phyloP scores from a whole-genome alignment of 345 rosid genomes.

The Aethionema arabicum region DNA sequence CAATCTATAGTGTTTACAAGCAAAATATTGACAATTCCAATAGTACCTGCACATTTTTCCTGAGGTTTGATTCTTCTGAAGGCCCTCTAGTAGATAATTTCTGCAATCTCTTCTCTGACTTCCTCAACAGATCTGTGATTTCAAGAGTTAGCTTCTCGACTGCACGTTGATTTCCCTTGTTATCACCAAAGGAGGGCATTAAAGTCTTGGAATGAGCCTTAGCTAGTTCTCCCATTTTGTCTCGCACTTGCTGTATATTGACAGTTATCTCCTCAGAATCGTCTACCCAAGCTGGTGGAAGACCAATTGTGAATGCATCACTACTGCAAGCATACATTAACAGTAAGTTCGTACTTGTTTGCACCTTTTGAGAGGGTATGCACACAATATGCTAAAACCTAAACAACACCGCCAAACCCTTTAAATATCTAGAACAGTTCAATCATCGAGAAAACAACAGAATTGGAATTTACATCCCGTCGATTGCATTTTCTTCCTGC shows the following conservation, averaged over 20 bases:
- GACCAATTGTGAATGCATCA: constrained; percentile 67
- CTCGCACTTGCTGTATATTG: constrained; percentile 62
- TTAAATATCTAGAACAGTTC: not conserved
- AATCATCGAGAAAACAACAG: not conserved
- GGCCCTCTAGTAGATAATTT: constrained; percentile 59
- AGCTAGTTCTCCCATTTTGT: constrained; percentile 67
- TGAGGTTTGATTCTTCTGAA: constrained; percentile 76
- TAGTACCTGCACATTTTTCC: constrained; percentile 89
- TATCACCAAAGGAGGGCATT: constrained; percentile 92
- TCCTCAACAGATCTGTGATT: constrained; percentile 64
- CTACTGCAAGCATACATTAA: constrained; percentile 45
- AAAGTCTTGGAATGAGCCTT: constrained; percentile 85
- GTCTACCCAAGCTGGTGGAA: constrained; percentile 92
- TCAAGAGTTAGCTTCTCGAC: constrained; percentile 77
- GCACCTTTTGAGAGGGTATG: not conserved
- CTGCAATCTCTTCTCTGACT: constrained; percentile 67
- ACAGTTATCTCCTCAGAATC: constrained; percentile 75
- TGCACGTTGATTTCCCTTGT: constrained; percentile 65
- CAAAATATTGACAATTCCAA: not conserved
- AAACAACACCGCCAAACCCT: not conserved
- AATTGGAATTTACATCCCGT: not conserved
- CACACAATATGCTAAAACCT: constrained; percentile 1
- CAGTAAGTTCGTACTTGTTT: not conserved
- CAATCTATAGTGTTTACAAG: not conserved
- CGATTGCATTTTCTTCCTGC: not conserved